Conservation (phyloP, 2,329 filamentous ascomycete species). For the Colletotrichum destructivum region DNA sequence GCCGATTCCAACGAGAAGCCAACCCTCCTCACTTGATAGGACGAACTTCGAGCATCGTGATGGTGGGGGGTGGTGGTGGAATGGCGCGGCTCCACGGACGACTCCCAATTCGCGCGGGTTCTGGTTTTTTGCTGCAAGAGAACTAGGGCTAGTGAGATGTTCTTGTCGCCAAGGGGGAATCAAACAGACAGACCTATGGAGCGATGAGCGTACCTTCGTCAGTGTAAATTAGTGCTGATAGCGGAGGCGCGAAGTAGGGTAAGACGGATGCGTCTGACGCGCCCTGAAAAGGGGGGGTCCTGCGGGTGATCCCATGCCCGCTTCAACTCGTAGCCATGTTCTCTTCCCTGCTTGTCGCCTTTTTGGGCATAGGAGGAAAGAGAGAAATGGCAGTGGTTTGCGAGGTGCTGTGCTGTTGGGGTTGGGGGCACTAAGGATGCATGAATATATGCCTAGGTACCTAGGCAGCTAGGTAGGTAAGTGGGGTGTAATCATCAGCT, state of each 20-base stretch:
- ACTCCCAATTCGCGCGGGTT: conserved; percentile 30
- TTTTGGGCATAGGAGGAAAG: conserved; percentile 12
- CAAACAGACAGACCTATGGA: conserved; percentile 12
- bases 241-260: conserved; percentile 23
- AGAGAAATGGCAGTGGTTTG: background rate
- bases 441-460: too few relatives aligned
- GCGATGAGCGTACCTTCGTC: conserved; percentile 18
- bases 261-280: conserved; percentile 7
- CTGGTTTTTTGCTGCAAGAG: background rate
- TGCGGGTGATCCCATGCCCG: background rate
- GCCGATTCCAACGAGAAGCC: background rate
- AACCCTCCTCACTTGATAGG: conserved; percentile 21
- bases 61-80: conserved; percentile 18
- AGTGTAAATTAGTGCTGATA: conserved; percentile 16
- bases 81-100: conserved; percentile 31
- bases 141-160: conserved; percentile 13
- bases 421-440: background rate
- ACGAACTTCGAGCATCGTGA: background rate
- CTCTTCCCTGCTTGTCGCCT: background rate
- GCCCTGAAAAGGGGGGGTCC: background rate
- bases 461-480: too few relatives aligned
- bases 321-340: background rate
- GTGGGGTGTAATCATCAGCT: too few relatives aligned
- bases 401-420: too few relatives aligned
- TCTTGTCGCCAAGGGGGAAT: background rate